Percentiles rank a stretch among this genome's conserved stretches.
These are phyloP conservation scores for Lodderomyces pseudojiufengensis DNA, from an alignment of 1,139 yeast genomes.

Conservation along the genomic window DNA sequence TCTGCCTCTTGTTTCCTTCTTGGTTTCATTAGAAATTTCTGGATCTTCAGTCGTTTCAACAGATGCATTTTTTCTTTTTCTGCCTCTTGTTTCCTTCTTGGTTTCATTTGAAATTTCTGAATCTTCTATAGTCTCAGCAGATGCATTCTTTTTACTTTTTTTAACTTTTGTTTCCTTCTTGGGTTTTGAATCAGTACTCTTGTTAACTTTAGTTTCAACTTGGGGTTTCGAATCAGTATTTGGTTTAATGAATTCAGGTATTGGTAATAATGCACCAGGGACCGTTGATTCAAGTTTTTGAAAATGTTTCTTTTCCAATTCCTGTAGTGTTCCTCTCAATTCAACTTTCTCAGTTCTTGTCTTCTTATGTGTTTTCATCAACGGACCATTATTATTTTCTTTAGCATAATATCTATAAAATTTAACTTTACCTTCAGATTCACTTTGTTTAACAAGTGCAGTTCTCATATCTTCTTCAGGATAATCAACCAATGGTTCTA, in stretches of 20 bases:
- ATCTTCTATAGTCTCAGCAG: no score
- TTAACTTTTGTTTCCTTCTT: neutral
- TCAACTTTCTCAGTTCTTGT: constrained; percentile 9
- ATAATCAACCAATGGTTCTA: constrained; percentile 21
- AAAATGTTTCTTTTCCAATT: constrained; percentile 21
- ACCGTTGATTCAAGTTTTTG: constrained; percentile 26
- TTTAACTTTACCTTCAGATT: constrained; percentile 69
- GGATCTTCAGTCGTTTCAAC: no score
- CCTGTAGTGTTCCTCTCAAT: constrained; percentile 5
- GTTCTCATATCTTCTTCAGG: constrained; percentile 22
- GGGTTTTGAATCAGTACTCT: no score
- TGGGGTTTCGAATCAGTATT: no score
- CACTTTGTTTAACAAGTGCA: constrained; percentile 59
- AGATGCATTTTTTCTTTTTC: no score
- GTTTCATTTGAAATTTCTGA: neutral
- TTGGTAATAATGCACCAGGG: constrained; percentile 16
- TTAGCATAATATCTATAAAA: constrained; percentile 60
- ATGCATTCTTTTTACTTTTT: no score
- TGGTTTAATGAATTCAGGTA: constrained; percentile 2
- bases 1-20: neutral
- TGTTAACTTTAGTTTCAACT: no score
- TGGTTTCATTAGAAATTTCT: neutral
- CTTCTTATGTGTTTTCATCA: constrained; percentile 10
- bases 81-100: neutral
- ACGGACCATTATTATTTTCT: constrained; percentile 3